A percentile compares a stretch with the other conserved stretches of the same genome.
phyloP scores from a whole-genome alignment of 2,329 filamentous ascomycete species.

The Venturia effusa region DNA sequence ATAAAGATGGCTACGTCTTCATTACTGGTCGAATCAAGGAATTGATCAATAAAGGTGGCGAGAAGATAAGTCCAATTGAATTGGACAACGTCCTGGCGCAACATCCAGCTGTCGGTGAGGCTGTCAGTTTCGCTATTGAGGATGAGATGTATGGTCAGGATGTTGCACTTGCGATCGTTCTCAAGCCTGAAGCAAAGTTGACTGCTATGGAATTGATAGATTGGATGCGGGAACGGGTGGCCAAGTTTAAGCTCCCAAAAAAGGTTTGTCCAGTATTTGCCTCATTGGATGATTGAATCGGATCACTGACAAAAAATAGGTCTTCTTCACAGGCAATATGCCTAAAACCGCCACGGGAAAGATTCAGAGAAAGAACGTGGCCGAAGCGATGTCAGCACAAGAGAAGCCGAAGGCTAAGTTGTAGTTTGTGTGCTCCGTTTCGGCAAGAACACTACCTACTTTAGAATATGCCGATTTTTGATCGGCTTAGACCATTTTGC shows the following conservation, averaged over 20 bases:
- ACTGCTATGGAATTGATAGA: slow-evolving; percentile 51
- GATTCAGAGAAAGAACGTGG: slow-evolving; percentile 77
- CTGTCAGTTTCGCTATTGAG: slow-evolving; percentile 72
- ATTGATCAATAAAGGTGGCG: slow-evolving; percentile 80
- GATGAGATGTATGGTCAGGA: slow-evolving; percentile 80
- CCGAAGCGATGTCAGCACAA: slow-evolving; percentile 70
- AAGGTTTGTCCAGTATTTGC: slow-evolving; percentile 42
- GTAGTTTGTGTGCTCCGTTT: slow-evolving; percentile 22
- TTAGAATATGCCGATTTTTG: background rate
- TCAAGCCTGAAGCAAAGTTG: slow-evolving; percentile 50
- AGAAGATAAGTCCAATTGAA: slow-evolving; percentile 84
- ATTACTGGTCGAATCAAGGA: slow-evolving; percentile 93
- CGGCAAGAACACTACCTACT: too few species aligned
- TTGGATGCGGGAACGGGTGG: slow-evolving; percentile 60
- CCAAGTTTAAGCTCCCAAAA: slow-evolving; percentile 79
- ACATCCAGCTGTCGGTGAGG: slow-evolving; percentile 62
- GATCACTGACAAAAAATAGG: slow-evolving; percentile 30
- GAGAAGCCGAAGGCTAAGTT: slow-evolving; percentile 44
- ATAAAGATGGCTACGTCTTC: slow-evolving; percentile 69
- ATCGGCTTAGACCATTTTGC: background rate
- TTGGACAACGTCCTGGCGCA: slow-evolving; percentile 73
- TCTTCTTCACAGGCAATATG: slow-evolving; percentile 76
- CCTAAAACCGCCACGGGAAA: slow-evolving; percentile 90
- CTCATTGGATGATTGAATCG: background rate
- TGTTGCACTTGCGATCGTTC: slow-evolving; percentile 63